phyloP scores from a whole-genome alignment of 768 basidiomycete species.

The Phallus indusiatus region DNA sequence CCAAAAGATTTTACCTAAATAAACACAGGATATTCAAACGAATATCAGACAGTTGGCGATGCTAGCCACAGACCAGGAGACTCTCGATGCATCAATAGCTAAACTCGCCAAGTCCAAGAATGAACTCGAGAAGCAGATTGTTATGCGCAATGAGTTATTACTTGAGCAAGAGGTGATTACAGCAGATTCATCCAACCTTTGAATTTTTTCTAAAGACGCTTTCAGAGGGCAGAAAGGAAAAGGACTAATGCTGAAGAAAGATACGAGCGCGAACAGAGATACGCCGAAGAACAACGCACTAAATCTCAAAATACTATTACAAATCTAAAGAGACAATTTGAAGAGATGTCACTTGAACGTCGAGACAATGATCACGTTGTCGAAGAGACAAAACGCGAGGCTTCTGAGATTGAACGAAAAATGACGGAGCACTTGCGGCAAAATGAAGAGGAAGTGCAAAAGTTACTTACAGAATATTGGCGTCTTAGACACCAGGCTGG shows the following conservation, averaged over 20 bases:
- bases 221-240: conserved; percentile 73
- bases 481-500: conserved; percentile 69
- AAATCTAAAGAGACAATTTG: conserved; percentile 67
- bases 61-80: conserved; percentile 55
- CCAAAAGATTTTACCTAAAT: conserved; percentile 7
- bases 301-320: conserved; percentile 69
- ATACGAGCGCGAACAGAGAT: conserved; percentile 66
- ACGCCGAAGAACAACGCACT: conserved; percentile 69
- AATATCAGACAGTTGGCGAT: conserved; percentile 71
- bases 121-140: conserved; percentile 59
- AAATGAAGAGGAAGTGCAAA: conserved; percentile 72
- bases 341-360: conserved; percentile 66
- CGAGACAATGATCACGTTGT: conserved; percentile 71
- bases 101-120: conserved; percentile 61
- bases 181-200: background rate
- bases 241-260: conserved; percentile 75
- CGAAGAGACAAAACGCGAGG: conserved; percentile 65
- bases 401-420: conserved; percentile 60
- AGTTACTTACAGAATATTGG: conserved; percentile 79
- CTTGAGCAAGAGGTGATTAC: conserved; percentile 55
- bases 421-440: conserved; percentile 66
- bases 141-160: conserved; percentile 61
- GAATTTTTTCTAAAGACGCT: background rate
- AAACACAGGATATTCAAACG: conserved; percentile 52
- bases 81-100: conserved; percentile 57